Evolutionary conservation across 2,329 filamentous ascomycete genomes (phyloP).

Genomic region (Juglanconis juglandina): DNA sequence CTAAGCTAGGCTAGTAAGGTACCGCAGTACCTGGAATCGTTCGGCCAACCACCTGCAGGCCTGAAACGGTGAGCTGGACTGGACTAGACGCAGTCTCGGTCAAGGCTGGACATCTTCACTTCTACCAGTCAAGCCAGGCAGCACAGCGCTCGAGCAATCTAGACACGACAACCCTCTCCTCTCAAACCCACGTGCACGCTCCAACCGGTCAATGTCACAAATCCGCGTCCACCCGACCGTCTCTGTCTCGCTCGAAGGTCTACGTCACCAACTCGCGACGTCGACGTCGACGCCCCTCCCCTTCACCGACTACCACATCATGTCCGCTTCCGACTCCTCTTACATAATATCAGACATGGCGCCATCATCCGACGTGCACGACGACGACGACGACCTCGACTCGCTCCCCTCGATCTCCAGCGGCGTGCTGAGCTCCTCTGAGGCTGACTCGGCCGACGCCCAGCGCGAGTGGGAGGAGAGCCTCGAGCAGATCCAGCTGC

Average conservation of each 20-base stretch:
- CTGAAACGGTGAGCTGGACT: background rate
- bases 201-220: conserved; percentile 1
- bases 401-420: conserved; percentile 62
- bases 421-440: conserved; percentile 44
- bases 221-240: background rate
- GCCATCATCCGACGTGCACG: conserved; percentile 40
- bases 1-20: too few species aligned
- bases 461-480: conserved; percentile 94
- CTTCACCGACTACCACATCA: background rate
- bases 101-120: background rate
- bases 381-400: conserved; percentile 58
- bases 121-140: background rate
- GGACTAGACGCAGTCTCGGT: background rate
- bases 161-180: background rate
- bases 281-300: background rate
- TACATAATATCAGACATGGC: conserved; percentile 49
- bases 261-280: background rate
- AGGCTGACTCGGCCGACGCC: conserved; percentile 68
- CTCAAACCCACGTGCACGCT: background rate
- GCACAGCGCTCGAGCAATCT: background rate
- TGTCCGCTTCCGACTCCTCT: conserved; percentile 44
- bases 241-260: conserved; percentile 1
- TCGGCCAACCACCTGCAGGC: too few species aligned
- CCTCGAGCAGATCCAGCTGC: conserved; percentile 85
- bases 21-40: too few species aligned